Evolutionary conservation across 306 rosid species (phyloP).

Genomic region (Nissolia schottii): DNA sequence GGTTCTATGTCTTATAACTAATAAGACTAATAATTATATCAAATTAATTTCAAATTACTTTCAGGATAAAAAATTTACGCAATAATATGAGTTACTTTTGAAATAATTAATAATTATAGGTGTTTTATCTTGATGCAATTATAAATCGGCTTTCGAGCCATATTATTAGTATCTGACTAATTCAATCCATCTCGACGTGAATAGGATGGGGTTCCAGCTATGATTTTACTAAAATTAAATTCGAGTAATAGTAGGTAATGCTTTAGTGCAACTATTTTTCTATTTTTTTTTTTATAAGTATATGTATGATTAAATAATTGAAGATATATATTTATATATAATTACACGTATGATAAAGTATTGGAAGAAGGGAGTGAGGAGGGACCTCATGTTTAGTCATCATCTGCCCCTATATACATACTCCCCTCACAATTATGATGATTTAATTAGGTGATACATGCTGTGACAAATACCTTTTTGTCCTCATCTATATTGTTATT

Average conservation of each 20-base stretch:
- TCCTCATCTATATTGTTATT: conserved; percentile 46
- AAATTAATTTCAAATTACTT: too few species aligned
- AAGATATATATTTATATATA: background rate
- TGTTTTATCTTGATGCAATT: too few species aligned
- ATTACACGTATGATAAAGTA: conserved; percentile 22
- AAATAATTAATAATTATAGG: too few species aligned
- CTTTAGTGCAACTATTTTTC: too few species aligned
- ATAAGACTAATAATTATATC: background rate
- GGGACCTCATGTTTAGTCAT: conserved; percentile 43
- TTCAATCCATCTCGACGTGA: too few species aligned
- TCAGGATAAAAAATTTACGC: too few species aligned
- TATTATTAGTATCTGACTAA: too few species aligned
- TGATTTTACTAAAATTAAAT: too few species aligned
- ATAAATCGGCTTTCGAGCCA: too few species aligned
- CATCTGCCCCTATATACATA: conserved; percentile 27
- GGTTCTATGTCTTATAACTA: conserved; percentile 29
- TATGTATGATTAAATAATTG: conserved; percentile 10
- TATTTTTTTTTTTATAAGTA: background rate
- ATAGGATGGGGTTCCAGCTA: too few species aligned
- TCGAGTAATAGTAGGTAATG: too few species aligned
- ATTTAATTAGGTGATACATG: conserved; percentile 38
- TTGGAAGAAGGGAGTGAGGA: conserved; percentile 16
- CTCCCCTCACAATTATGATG: conserved; percentile 36
- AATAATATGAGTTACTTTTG: too few species aligned
- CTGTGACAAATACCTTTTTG: conserved; percentile 53